A percentile compares a stretch with the other conserved stretches of the same genome.
Evolutionary conservation across 2,329 filamentous ascomycete genomes (phyloP).

Genomic region (Pseudogymnoascus sp.): DNA sequence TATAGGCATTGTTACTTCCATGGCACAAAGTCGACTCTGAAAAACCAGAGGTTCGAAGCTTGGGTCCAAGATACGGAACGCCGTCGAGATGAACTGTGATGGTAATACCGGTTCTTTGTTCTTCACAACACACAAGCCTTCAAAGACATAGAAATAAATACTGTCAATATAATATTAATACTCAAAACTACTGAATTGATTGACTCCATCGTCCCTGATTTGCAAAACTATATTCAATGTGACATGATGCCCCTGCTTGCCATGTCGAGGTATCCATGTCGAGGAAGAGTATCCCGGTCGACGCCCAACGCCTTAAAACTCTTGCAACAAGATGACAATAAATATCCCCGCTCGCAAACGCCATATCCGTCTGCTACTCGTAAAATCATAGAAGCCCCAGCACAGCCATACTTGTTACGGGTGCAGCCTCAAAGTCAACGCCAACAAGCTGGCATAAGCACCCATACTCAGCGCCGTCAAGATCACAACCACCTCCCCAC

Average conservation of each 20-base stretch:
- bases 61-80: not conserved
- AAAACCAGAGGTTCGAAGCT: not conserved
- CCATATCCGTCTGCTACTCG: not conserved
- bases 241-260: not conserved
- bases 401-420: not conserved
- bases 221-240: not conserved
- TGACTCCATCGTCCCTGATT: not conserved
- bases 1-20: not conserved
- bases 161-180: not conserved
- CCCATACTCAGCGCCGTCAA: constrained; percentile 49
- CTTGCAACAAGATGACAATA: not conserved
- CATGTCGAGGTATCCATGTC: not conserved
- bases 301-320: not conserved
- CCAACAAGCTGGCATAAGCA: constrained; percentile 50
- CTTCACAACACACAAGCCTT: not conserved
- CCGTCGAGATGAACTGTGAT: not conserved
- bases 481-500: constrained; percentile 53
- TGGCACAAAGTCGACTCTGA: not conserved
- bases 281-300: not conserved
- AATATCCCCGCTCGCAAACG: not conserved
- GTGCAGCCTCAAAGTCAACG: constrained; percentile 41
- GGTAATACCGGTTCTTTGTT: not conserved
- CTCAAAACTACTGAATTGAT: not conserved
- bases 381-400: not conserved
- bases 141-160: not conserved